Percentiles rank a stretch among this genome's conserved stretches.
These are phyloP conservation scores for Fusarium sp. DNA, from an alignment of 2,329 filamentous ascomycete species.

Conservation along the genomic window DNA sequence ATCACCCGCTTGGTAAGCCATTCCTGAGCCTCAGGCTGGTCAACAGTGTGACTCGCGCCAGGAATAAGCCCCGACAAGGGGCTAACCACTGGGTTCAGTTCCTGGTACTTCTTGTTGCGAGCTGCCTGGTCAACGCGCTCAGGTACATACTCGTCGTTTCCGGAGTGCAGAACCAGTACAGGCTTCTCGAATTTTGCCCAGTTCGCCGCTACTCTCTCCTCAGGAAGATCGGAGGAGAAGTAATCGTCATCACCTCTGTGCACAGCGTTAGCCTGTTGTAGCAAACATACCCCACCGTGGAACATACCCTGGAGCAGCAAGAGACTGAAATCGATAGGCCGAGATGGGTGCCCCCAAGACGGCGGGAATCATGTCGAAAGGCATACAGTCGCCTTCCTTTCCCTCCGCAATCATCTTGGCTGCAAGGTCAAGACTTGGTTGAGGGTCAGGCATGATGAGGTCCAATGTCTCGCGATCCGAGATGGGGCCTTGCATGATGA, in stretches of 20 bases:
- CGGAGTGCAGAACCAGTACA: slow-evolving; percentile 70
- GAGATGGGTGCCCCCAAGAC: slow-evolving; percentile 57
- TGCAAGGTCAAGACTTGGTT: slow-evolving; percentile 58
- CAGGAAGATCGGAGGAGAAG: slow-evolving; percentile 79
- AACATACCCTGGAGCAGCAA: slow-evolving; percentile 60
- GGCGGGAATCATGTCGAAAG: slow-evolving; percentile 53
- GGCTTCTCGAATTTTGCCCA: slow-evolving; percentile 70
- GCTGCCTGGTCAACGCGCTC: slow-evolving; percentile 62
- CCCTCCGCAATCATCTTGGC: slow-evolving; percentile 63
- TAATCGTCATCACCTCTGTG: slow-evolving; percentile 79
- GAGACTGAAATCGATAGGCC: slow-evolving; percentile 61
- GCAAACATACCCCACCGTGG: not conserved
- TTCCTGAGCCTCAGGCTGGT: slow-evolving; percentile 53
- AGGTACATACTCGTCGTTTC: slow-evolving; percentile 71
- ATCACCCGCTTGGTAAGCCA: slow-evolving; percentile 60
- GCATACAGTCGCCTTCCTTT: slow-evolving; percentile 62
- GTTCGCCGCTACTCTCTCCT: slow-evolving; percentile 63
- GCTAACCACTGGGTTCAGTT: slow-evolving; percentile 55
- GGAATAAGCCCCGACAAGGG: slow-evolving; percentile 62
- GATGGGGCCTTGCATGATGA: slow-evolving; percentile 80
- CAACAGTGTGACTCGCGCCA: slow-evolving; percentile 60
- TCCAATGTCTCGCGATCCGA: slow-evolving; percentile 74
- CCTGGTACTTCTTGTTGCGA: slow-evolving; percentile 65
- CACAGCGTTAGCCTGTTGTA: slow-evolving; percentile 8
- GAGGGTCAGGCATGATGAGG: slow-evolving; percentile 55